Base-by-base conservation (phyloP, 768 basidiomycete genomes). In the Boletus barrowsii region DNA sequence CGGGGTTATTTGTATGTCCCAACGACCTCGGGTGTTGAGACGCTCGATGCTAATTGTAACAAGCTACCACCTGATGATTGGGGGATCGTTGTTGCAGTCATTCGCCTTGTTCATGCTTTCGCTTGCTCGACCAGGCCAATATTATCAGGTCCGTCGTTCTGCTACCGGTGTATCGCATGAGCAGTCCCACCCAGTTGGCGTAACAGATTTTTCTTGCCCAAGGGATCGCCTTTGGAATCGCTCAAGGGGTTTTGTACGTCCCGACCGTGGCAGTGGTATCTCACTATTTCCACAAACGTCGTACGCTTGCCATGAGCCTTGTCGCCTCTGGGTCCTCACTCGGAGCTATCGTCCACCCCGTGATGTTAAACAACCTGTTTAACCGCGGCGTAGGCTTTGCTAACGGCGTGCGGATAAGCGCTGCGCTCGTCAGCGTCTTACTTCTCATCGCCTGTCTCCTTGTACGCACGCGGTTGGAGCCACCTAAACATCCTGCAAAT, bases 321-420 rank as follows among this genome's bases (percentile, higher is more conserved):
- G 72, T 71, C 10, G 67, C 72, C 9, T 59, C 71, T 5, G 80
- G 79, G 4, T 63, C 76, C 55, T 67, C 70, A 53, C 42, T 67
- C 11, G 68, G 69, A 26, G 14, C 65, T 2, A 43, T 62, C 33
- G 57, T 60, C 26, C 72, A 57, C 51, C 70, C 46, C 50, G 65
- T 51, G 40, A 72, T 57, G 72, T 72, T 71, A 62, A 72, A 72
- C 56, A 62, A 60, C 32, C 41, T 62, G 29, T 60, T 49, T 41
- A 58, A 59, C 45, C 41, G 56, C 8, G 42, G 47, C 5, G 30
- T 61, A n/a, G 61, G 54, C 72, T 83, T 81, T 35, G 67, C 73
- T n/a, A 72, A 73, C 32, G 79, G 79, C 30, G 79, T 79, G n/a
- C 75, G 76, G 17, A 75, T 73, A 20, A 81, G 77, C 45, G 79